Evolutionary conservation across 495 filamentous ascomycete species (phyloP), one percentile per base, ranked within the genome.

Genomic region (Neurospora hispaniola): DNA sequence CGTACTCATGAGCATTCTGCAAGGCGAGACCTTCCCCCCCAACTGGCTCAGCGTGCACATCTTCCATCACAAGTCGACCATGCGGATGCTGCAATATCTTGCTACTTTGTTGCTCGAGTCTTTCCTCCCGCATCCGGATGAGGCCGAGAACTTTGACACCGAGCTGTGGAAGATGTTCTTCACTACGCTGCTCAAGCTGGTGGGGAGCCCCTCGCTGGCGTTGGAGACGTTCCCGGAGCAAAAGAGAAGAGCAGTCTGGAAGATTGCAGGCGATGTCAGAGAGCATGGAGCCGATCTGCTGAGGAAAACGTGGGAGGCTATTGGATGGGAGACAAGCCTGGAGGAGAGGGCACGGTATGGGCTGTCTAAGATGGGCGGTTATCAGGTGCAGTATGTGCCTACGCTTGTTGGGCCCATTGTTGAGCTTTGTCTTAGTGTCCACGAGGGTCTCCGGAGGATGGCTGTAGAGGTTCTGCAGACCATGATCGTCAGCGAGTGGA

Each of bases 401-500:
- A 91, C 90, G 40, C 85, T 98, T 14, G 93, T 99, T 11, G 90
- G 91, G 23, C 94, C 95, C 4, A 96, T 98, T 73, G 91, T 99
- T 42, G 94, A 96, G 76, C 86, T 98, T 18, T 99, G 96, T 76
- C 85, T 99, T 23, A 98, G 94, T 77, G 94, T 98, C 9, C 96
- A 99, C 73, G 94, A 97, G 78, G 94, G 94, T 2, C 82, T 99
- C 72, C 87, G 96, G 73, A 88, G 89, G 73, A 95, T 96, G 76
- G 96, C 96, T 12, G 93, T 98, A 39, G 92, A 95, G 82, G 92
- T 98, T 41, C 82, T 99, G 46, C 93, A 97, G 78, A 96, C 93
- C 14, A 98, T 99, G 96, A 97, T 98, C 71, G 89, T 98, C 74
- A 96, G 94, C 80, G 95, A 98, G 82, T 99, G 96, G 96, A 95